Conservation (phyloP, 352 stramenopile genomes). For the Nothophytophthora sp. region DNA sequence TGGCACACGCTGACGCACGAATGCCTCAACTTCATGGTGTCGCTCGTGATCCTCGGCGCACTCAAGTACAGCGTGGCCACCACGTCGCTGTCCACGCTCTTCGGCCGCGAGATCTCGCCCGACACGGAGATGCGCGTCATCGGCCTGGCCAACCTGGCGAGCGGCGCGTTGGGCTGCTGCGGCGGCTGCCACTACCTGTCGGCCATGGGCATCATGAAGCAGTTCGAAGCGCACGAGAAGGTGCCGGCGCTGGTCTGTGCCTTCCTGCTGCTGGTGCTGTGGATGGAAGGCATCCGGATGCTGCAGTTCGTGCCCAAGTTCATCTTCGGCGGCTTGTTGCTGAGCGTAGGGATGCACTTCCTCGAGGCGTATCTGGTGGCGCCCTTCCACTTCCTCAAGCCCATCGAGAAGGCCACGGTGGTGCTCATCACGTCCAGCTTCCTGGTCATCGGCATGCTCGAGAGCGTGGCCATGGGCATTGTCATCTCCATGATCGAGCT, state of each 20-base stretch:
- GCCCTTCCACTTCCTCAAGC: constrained; percentile 74
- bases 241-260: constrained; percentile 74
- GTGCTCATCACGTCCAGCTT: constrained; percentile 73
- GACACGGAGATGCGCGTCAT: constrained; percentile 86
- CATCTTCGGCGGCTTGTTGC: constrained; percentile 73
- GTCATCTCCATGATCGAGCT: constrained; percentile 83
- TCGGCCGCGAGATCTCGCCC: constrained; percentile 73
- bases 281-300: constrained; percentile 62
- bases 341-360: constrained; percentile 80
- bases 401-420: constrained; percentile 61
- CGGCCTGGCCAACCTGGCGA: constrained; percentile 70
- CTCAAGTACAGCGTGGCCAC: constrained; percentile 85
- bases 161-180: constrained; percentile 64
- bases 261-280: constrained; percentile 52
- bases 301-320: constrained; percentile 84
- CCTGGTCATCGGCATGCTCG: constrained; percentile 70
- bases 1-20: constrained; percentile 63
- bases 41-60: constrained; percentile 70
- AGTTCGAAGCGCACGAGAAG: constrained; percentile 80
- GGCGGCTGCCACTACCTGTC: constrained; percentile 82
- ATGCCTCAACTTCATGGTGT: constrained; percentile 64
- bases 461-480: constrained; percentile 69
- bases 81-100: constrained; percentile 80
- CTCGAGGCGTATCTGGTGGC: constrained; percentile 77
- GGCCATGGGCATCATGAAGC: constrained; percentile 85